Conservation (phyloP, 805 yeast species). For the Maudiozyma bulderi region DNA sequence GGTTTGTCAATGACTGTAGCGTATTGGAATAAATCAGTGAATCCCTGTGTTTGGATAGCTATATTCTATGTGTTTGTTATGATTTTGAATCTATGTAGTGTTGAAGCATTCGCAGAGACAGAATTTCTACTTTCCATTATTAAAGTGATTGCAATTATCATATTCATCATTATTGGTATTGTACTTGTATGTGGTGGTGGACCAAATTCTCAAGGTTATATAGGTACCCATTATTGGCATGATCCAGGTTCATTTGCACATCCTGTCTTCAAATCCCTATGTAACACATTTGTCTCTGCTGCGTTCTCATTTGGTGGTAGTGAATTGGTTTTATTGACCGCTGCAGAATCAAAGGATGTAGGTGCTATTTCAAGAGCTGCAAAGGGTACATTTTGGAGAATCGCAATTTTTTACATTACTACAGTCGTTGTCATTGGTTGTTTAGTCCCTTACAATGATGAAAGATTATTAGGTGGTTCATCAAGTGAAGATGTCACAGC, state of each 20-base stretch:
- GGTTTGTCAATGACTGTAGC: constrained; percentile 42
- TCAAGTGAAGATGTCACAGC: constrained; percentile 37
- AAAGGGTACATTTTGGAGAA: constrained; percentile 60
- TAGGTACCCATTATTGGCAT: constrained; percentile 32
- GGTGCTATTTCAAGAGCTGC: constrained; percentile 57
- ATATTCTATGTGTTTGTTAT: constrained; percentile 36
- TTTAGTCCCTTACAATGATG: constrained; percentile 44
- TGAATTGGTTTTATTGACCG: constrained; percentile 61
- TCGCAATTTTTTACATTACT: constrained; percentile 45
- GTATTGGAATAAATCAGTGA: constrained; percentile 36
- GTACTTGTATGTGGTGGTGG: constrained; percentile 38
- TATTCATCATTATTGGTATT: constrained; percentile 44
- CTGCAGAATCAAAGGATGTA: constrained; percentile 56
- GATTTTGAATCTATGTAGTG: constrained; percentile 40
- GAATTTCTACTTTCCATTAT: constrained; percentile 38
- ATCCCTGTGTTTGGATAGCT: constrained; percentile 37
- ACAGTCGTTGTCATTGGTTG: constrained; percentile 49
- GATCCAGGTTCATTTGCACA: constrained; percentile 45
- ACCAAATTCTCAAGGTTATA: constrained; percentile 22
- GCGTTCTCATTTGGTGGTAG: constrained; percentile 69
- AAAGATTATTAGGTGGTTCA: constrained; percentile 38
- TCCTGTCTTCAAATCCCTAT: constrained; percentile 43
- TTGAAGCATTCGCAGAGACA: constrained; percentile 41
- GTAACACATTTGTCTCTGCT: constrained; percentile 41
- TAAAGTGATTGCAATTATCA: constrained; percentile 38